Percentiles rank a stretch among this genome's conserved stretches.
Evolutionary conservation across 2,329 filamentous ascomycete species (phyloP).

Genomic region (Exophiala phaeomuriformis): DNA sequence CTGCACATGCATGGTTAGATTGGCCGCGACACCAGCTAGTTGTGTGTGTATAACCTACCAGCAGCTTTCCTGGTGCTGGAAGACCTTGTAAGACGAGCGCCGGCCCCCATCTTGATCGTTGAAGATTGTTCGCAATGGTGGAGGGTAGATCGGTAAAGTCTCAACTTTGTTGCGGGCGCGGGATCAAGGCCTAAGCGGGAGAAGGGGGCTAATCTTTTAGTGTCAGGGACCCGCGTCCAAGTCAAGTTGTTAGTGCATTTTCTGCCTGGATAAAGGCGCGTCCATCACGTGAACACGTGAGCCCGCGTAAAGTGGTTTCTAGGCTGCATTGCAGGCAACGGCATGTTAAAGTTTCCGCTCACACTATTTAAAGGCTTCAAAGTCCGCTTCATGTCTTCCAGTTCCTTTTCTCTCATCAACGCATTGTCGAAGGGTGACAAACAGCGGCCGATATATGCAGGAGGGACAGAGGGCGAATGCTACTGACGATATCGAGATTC

Average conservation of each 20-base stretch:
- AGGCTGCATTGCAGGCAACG: not conserved
- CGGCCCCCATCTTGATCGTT: constrained; percentile 19
- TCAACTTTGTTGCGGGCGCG: not conserved
- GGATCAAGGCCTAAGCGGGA: constrained; percentile 1
- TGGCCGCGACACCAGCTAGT: not conserved
- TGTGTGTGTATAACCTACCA: constrained; percentile 2
- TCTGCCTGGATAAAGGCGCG: constrained; percentile 4
- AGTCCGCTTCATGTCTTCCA: too few species aligned
- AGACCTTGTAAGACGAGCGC: constrained; percentile 13
- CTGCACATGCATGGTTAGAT: not conserved
- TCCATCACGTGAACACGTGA: not conserved
- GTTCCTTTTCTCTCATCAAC: too few species aligned
- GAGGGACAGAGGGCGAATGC: too few species aligned
- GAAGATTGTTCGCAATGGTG: not conserved
- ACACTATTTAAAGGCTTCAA: too few species aligned
- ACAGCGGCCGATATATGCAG: too few species aligned
- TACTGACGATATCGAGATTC: too few species aligned
- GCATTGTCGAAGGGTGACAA: too few species aligned
- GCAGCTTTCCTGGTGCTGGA: constrained; percentile 6
- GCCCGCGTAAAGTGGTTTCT: constrained; percentile 7
- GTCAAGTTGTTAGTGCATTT: constrained; percentile 7
- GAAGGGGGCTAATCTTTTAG: constrained; percentile 4
- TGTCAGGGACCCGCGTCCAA: not conserved
- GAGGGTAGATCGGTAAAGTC: constrained; percentile 1
- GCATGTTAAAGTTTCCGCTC: not conserved